Evolutionary conservation across 2,329 filamentous ascomycete species (phyloP).

Genomic region (Aspergillus thermomutatus): DNA sequence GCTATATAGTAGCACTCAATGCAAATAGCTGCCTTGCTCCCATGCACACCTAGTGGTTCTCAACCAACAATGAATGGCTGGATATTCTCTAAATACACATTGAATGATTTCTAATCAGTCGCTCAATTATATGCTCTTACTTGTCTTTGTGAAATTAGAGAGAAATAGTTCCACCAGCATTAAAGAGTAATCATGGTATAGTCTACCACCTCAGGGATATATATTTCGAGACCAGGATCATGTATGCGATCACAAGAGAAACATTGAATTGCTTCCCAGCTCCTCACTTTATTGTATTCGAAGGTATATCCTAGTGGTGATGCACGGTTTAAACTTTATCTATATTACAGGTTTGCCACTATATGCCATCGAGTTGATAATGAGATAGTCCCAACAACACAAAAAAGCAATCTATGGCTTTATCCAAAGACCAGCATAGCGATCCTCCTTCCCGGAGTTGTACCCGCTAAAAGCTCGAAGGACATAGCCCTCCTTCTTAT

Average conservation of each 20-base stretch:
- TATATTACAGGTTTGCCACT: background rate
- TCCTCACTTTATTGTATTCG: too few species aligned
- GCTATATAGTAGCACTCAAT: background rate
- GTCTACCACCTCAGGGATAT: background rate
- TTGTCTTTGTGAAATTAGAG: background rate
- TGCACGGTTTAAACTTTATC: background rate
- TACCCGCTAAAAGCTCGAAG: constrained; percentile 10
- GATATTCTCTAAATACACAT: too few species aligned
- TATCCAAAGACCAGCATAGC: constrained; percentile 13
- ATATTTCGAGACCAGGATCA: background rate
- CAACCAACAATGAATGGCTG: too few species aligned
- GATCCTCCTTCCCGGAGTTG: constrained; percentile 6
- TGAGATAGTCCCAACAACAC: background rate
- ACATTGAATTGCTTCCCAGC: background rate
- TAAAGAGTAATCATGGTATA: too few species aligned
- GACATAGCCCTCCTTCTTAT: constrained; percentile 9
- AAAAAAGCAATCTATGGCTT: constrained; percentile 1
- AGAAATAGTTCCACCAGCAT: background rate
- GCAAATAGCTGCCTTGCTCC: too few species aligned
- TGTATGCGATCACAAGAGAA: too few species aligned
- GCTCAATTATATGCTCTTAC: background rate
- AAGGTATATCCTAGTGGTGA: background rate
- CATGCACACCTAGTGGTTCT: too few species aligned
- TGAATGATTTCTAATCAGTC: too few species aligned
- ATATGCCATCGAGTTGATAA: background rate